A percentile compares a stretch with the other conserved stretches of the same genome.
Conservation (phyloP, 1,139 yeast species). For the Geotrichum phurueaensis region DNA sequence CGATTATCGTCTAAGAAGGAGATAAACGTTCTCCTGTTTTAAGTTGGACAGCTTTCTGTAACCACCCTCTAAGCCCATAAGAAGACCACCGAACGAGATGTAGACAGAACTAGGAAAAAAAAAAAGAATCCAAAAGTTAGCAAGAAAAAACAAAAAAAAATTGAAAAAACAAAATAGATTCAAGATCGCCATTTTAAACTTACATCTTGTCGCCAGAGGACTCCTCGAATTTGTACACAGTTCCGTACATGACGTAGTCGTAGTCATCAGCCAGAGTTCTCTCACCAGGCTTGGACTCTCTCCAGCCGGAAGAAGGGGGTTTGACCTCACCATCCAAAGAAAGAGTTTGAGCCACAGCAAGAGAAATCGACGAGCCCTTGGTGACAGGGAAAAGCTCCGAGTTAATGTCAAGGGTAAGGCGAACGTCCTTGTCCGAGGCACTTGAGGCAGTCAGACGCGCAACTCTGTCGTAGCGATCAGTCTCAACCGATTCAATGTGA, state of each 20-base stretch:
- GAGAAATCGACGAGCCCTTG: slow-evolving; percentile 73
- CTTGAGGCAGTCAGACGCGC: slow-evolving; percentile 85
- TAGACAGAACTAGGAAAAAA: slow-evolving; percentile 60
- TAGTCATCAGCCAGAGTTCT: slow-evolving; percentile 90
- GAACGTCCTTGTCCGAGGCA: slow-evolving; percentile 75
- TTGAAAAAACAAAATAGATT: not conserved
- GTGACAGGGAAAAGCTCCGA: slow-evolving; percentile 86
- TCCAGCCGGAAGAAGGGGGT: slow-evolving; percentile 69
- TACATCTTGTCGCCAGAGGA: slow-evolving; percentile 53
- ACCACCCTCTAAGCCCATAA: slow-evolving; percentile 91
- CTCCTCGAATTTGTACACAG: slow-evolving; percentile 95
- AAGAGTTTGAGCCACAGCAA: slow-evolving; percentile 76
- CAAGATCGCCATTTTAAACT: slow-evolving; percentile 18
- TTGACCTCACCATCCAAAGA: slow-evolving; percentile 54
- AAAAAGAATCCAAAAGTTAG: not conserved
- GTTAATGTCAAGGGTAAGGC: slow-evolving; percentile 85
- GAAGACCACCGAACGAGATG: slow-evolving; percentile 91
- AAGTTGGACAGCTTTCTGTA: slow-evolving; percentile 82
- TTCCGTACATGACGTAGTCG: slow-evolving; percentile 98
- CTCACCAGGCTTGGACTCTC: slow-evolving; percentile 75
- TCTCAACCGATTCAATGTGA: slow-evolving; percentile 76
- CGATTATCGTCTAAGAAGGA: slow-evolving; percentile 65
- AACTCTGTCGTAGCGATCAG: slow-evolving; percentile 89
- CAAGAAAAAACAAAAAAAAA: not conserved
- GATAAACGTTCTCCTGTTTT: slow-evolving; percentile 90